These are phyloP conservation scores for grape (Vitis vinifera) DNA, from an alignment of 164 flowering plant species.

Conservation along the genomic window DNA sequence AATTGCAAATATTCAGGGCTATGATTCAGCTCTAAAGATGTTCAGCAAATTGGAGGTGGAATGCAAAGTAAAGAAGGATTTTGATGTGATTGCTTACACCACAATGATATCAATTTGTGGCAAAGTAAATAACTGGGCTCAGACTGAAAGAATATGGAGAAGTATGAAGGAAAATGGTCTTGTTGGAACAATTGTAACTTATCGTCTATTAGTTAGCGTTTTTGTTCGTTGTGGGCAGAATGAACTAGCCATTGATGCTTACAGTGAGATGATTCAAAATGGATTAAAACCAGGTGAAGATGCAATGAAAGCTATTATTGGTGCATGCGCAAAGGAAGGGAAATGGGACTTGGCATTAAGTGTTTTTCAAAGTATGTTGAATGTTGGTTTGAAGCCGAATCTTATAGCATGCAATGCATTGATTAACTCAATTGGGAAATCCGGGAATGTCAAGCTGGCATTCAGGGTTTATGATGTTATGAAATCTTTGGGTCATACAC, in stretches of 20 bases:
- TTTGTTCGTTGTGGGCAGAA: constrained; percentile 69
- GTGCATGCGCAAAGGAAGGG: constrained; percentile 75
- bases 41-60: constrained; percentile 50
- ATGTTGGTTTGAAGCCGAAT: constrained; percentile 53
- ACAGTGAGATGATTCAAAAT: constrained; percentile 64
- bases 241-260: constrained; percentile 83
- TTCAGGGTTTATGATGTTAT: constrained; percentile 49
- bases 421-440: constrained; percentile 81
- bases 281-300: constrained; percentile 51
- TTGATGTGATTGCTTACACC: constrained; percentile 78
- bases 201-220: constrained; percentile 55
- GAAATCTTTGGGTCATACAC: constrained; percentile 52
- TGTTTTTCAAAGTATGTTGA: constrained; percentile 59
- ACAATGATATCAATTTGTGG: constrained; percentile 76
- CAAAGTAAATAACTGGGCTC: constrained; percentile 53
- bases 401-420: constrained; percentile 62
- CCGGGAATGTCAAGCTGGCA: constrained; percentile 60
- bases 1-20: constrained; percentile 47
- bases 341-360: constrained; percentile 64
- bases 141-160: constrained; percentile 69
- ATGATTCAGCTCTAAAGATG: constrained; percentile 54
- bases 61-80: constrained; percentile 24
- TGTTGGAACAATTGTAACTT: constrained; percentile 64
- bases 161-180: constrained; percentile 58
- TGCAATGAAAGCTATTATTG: constrained; percentile 67